These are phyloP conservation scores for Meyerozyma sp. DNA, from an alignment of 1,139 yeast species.

Conservation along the genomic window DNA sequence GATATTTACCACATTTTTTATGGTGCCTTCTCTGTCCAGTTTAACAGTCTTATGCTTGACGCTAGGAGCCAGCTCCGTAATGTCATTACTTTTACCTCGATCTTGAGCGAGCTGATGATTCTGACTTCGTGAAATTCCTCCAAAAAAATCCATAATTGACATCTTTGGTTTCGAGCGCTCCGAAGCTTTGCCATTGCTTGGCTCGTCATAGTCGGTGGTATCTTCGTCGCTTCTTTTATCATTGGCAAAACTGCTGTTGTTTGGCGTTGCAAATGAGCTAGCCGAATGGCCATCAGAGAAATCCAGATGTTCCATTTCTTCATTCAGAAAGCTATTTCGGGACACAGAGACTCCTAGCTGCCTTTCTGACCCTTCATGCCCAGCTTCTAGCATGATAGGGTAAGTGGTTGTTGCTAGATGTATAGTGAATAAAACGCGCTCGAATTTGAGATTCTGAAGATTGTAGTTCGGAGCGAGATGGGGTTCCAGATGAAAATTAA, in stretches of 20 bases:
- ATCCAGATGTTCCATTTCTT: neutral
- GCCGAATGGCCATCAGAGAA: neutral
- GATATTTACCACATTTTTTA: slow-evolving; percentile 5
- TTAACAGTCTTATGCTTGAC: neutral
- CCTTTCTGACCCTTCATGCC: neutral
- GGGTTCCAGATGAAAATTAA: slow-evolving; percentile 1
- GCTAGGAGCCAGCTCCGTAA: neutral
- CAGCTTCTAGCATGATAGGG: neutral
- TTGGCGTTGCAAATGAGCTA: neutral
- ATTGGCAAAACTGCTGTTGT: neutral
- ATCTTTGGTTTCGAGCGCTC: neutral
- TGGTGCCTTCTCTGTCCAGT: neutral
- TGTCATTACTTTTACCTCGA: neutral
- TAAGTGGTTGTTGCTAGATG: neutral
- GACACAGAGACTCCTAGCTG: neutral
- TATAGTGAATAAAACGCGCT: neutral
- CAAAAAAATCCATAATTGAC: neutral
- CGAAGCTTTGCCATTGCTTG: neutral
- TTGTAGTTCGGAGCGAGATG: neutral
- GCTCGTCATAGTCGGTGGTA: neutral
- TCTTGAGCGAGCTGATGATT: neutral
- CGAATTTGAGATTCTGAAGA: neutral
- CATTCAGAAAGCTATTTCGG: neutral
- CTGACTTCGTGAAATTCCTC: neutral
- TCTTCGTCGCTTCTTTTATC: neutral